These are phyloP conservation scores for Carex myosuroides DNA, from an alignment of 176 grass and related monocot genomes.

Conservation along the genomic window DNA sequence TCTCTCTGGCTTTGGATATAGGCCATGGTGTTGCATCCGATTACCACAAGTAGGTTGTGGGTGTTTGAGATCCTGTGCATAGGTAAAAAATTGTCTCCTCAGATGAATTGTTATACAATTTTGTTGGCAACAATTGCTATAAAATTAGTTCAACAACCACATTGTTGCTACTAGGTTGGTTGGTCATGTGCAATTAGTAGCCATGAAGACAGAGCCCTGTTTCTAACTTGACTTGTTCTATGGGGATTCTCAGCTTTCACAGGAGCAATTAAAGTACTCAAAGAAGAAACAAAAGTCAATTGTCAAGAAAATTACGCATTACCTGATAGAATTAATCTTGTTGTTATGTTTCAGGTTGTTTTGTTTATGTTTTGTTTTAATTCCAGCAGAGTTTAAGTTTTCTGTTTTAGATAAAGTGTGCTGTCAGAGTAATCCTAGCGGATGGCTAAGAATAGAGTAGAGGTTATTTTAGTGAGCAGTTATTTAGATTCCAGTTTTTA, in stretches of 20 bases:
- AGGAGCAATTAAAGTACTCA: not conserved
- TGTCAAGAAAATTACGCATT: not conserved
- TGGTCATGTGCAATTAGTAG: not conserved
- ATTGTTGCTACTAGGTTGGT: not conserved
- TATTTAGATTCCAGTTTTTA: no score
- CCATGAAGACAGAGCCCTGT: not conserved
- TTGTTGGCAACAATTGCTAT: not conserved
- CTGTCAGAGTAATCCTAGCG: no score
- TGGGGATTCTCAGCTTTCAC: no score
- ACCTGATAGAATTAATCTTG: no score
- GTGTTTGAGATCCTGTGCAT: conserved; percentile 44
- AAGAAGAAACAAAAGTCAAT: not conserved
- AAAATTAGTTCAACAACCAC: not conserved
- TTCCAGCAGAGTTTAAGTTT: no score
- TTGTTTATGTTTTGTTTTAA: no score
- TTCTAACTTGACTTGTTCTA: no score
- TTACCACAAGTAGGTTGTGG: conserved; percentile 53
- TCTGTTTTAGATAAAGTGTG: no score
- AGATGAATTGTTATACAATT: not conserved
- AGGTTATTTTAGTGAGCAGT: no score
- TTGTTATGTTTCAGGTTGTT: no score
- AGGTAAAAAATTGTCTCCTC: not conserved
- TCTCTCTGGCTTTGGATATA: conserved; percentile 30
- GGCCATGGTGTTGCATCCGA: conserved; percentile 67
- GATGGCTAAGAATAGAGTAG: no score